These are phyloP conservation scores for Phytophthora kernoviae DNA, from an alignment of 352 stramenopile species.

Conservation along the genomic window DNA sequence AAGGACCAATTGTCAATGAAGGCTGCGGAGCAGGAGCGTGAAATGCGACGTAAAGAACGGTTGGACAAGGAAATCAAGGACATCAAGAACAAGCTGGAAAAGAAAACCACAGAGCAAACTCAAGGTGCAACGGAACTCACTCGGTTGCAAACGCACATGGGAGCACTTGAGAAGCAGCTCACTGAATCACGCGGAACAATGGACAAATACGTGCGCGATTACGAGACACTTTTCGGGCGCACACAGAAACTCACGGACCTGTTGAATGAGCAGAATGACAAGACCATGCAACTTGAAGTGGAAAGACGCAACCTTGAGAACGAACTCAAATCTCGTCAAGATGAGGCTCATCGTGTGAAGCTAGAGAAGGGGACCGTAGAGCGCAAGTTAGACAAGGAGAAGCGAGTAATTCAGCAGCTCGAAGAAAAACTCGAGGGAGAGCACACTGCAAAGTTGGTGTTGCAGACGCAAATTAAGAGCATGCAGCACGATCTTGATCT, in stretches of 20 bases:
- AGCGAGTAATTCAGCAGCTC: slow-evolving; percentile 85
- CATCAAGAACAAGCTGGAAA: slow-evolving; percentile 88
- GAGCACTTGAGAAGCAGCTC: slow-evolving; percentile 89
- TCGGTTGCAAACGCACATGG: slow-evolving; percentile 71
- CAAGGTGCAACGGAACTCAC: slow-evolving; percentile 54
- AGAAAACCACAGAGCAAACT: slow-evolving; percentile 72
- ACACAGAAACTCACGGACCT: slow-evolving; percentile 94
- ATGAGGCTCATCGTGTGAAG: slow-evolving; percentile 84
- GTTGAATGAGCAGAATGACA: slow-evolving; percentile 92
- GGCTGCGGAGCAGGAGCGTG: slow-evolving; percentile 86
- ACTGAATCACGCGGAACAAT: slow-evolving; percentile 82
- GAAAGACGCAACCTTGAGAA: slow-evolving; percentile 82
- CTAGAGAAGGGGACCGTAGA: slow-evolving; percentile 92
- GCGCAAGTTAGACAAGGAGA: slow-evolving; percentile 89
- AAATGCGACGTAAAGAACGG: slow-evolving; percentile 88
- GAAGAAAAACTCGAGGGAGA: slow-evolving; percentile 93
- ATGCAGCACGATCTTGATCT: slow-evolving; percentile 81
- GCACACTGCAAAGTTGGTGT: slow-evolving; percentile 80
- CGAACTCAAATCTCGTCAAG: slow-evolving; percentile 83
- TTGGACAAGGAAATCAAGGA: slow-evolving; percentile 94
- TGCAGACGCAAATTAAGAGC: slow-evolving; percentile 86
- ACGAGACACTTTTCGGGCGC: slow-evolving; percentile 90
- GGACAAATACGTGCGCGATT: slow-evolving; percentile 94
- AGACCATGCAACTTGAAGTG: slow-evolving; percentile 83
- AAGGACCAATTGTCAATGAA: slow-evolving; percentile 89